Conservation (phyloP, 345 rosid genomes). For the Reutealis trisperma region DNA sequence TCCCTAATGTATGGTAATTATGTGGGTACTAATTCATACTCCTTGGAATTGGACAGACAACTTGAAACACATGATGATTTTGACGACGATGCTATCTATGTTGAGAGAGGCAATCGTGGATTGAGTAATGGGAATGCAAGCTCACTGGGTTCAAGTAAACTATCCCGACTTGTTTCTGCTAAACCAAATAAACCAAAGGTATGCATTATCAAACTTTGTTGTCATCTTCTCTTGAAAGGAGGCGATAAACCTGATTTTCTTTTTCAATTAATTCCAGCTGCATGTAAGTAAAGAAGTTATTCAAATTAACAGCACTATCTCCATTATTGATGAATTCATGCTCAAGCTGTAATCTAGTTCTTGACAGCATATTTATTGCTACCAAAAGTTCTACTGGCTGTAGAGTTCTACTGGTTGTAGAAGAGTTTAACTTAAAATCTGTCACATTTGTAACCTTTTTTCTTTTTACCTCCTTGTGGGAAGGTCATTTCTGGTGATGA, state of each 20-base stretch:
- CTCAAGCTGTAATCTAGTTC: too few relatives aligned
- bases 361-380: not conserved
- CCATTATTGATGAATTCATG: too few relatives aligned
- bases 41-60: slow-evolving; percentile 44
- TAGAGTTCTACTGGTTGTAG: not conserved
- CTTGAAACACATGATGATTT: slow-evolving; percentile 83
- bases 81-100: slow-evolving; percentile 62
- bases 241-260: not conserved
- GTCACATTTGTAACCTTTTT: not conserved
- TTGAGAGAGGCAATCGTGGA: slow-evolving; percentile 30
- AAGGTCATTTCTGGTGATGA: slow-evolving; percentile 85
- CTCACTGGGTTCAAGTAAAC: slow-evolving; percentile 38
- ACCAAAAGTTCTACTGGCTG: not conserved
- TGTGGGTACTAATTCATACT: slow-evolving; percentile 18
- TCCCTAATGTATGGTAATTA: slow-evolving; percentile 14
- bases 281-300: not conserved
- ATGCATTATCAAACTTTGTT: slow-evolving; percentile 2
- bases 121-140: slow-evolving; percentile 27
- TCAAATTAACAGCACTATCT: too few relatives aligned
- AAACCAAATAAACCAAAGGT: slow-evolving; percentile 68
- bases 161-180: slow-evolving; percentile 50
- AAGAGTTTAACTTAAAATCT: too few relatives aligned
- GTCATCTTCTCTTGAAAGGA: not conserved
- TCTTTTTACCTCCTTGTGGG: slow-evolving; percentile 5
- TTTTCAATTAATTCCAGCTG: not conserved